Evolutionary conservation across 1,139 yeast species (phyloP).

Genomic region (Tardiomyces blankii): DNA sequence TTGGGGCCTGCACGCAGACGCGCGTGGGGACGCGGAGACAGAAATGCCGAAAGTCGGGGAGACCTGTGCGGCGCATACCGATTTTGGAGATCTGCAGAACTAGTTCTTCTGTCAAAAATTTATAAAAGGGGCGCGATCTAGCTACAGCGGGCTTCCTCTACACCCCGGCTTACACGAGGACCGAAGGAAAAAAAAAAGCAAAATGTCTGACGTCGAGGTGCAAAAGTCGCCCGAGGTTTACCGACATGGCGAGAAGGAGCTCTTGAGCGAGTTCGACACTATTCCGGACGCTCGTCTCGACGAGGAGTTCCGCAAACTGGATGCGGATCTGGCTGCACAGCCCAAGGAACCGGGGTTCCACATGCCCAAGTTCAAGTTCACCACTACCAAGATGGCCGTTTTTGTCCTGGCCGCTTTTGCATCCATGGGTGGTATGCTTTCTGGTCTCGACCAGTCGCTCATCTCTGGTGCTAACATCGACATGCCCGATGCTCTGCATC

Average conservation of each 20-base stretch:
- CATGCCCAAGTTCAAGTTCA: conserved; percentile 1
- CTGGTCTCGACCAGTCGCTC: conserved; percentile 89
- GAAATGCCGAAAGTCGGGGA: too few species aligned
- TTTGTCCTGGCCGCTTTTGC: conserved; percentile 59
- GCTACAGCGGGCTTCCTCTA: too few species aligned
- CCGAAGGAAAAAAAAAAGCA: background rate
- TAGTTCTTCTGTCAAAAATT: too few species aligned
- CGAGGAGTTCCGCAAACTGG: background rate
- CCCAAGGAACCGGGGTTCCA: background rate
- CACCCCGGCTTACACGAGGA: too few species aligned
- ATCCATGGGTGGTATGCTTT: conserved; percentile 84
- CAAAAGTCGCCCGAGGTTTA: background rate
- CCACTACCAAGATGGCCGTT: conserved; percentile 23
- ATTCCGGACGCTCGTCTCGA: background rate
- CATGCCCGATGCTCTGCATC: conserved; percentile 39
- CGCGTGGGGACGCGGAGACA: too few species aligned
- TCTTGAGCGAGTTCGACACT: background rate
- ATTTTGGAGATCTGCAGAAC: too few species aligned
- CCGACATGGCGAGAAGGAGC: background rate
- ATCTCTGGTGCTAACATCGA: conserved; percentile 74
- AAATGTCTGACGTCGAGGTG: background rate
- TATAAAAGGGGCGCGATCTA: too few species aligned
- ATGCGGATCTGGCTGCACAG: background rate
- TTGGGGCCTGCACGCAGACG: too few species aligned
- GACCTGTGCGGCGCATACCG: too few species aligned